Base-by-base conservation (phyloP, 2,329 filamentous ascomycete genomes). In the Cytospora mali region DNA sequence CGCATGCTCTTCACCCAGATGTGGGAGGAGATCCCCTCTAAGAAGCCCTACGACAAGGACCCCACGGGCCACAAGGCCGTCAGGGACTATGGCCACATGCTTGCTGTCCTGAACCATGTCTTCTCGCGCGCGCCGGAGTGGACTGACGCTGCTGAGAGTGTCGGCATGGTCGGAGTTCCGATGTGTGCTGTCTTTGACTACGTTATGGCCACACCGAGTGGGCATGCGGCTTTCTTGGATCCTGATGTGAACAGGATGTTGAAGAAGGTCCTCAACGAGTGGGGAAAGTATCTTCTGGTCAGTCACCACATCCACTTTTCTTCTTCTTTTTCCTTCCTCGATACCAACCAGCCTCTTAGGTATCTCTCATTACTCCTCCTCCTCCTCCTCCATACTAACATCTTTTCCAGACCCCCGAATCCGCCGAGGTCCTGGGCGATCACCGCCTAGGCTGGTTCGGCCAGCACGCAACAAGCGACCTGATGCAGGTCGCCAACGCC, bases 1-100 rank as follows among this genome's bases (percentile, higher is more conserved):
- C 88, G 85, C 76, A 87, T 91, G 80, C 84, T 87, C 71, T 85
- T 90, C 70, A 77, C 77, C 27, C 77, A 82, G 66, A 91, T 91
- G 89, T 91, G 89, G 74, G 78, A 84, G 31, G 85, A 91, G 74
- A 78, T 91, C 23, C 88, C 88, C 0, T 71, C 72, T 33, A 86
- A 85, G 72, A 75, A 80, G 21, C 83, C 84, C 0, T 91, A 91
- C 74, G 71, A 73, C 63, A 78, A 76, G 7, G 88, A 90, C 64
- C 87, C 88, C 0, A 85, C 83, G 1, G 88, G 87, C 1, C 77
- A 80, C 58, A 80, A 77, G 35, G 86, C 89, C 73, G 84, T 92
- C 62, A 82, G 84, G 10, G 82, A 89, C 74, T 90, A 89, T 68
- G 62, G 81, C 6, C 86, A 91, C 67, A 87, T 92, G 84, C 79